Percentiles rank a stretch among this genome's conserved stretches.
These are phyloP conservation scores for Coniferiporia weirii DNA, from an alignment of 1,284 basidiomycete species.

Conservation along the genomic window DNA sequence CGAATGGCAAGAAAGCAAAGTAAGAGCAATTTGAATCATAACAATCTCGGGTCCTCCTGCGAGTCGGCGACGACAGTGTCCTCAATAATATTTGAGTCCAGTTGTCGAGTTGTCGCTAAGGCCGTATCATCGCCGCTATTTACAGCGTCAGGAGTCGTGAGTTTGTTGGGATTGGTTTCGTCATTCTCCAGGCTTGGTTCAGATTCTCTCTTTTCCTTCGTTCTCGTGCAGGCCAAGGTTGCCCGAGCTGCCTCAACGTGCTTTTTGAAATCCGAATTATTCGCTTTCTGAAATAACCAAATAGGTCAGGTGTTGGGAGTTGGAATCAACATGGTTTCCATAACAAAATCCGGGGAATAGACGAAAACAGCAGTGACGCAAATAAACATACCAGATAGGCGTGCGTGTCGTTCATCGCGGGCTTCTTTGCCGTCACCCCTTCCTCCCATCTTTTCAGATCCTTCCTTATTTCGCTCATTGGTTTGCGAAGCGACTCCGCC, in stretches of 20 bases:
- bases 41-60: not conserved
- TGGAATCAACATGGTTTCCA: not conserved
- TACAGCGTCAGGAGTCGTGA: too few species aligned
- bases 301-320: too few species aligned
- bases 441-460: conserved; percentile 61
- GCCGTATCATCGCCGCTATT: too few species aligned
- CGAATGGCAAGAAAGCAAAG: not conserved
- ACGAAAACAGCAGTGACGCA: not conserved
- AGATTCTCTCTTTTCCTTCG: not conserved
- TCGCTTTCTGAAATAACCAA: conserved; percentile 5
- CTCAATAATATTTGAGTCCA: not conserved
- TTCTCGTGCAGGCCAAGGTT: not conserved
- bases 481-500: conserved; percentile 39
- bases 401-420: conserved; percentile 37
- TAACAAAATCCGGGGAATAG: not conserved
- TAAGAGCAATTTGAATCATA: not conserved
- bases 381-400: conserved; percentile 42
- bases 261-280: conserved; percentile 12
- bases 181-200: not conserved
- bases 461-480: conserved; percentile 39
- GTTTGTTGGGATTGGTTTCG: not conserved
- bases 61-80: not conserved
- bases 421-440: conserved; percentile 36
- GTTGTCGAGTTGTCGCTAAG: too few species aligned
- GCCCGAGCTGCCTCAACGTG: conserved; percentile 12